phyloP scores from a whole-genome alignment of 108 stramenopile genomes.

The Epithemia pelagica region DNA sequence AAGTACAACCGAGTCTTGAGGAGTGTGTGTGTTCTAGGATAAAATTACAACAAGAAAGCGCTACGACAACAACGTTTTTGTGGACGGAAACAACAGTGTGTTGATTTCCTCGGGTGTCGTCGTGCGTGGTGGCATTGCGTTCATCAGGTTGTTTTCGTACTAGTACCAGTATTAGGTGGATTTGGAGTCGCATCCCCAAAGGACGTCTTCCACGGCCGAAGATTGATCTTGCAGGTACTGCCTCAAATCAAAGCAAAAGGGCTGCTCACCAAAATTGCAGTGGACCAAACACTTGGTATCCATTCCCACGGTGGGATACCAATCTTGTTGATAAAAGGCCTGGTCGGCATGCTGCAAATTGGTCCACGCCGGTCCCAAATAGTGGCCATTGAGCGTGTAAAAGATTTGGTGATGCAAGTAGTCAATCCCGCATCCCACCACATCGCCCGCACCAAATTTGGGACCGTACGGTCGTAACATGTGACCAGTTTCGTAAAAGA shows the following conservation, averaged over 20 bases:
- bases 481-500: constrained; percentile 64
- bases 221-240: background rate
- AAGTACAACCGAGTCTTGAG: no score
- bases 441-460: constrained; percentile 69
- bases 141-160: no score
- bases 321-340: constrained; percentile 43
- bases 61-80: no score
- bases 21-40: no score
- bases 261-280: constrained; percentile 56
- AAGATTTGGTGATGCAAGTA: constrained; percentile 56
- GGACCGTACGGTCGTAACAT: constrained; percentile 63
- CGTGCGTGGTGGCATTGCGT: no score
- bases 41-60: no score
- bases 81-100: no score
- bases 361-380: constrained; percentile 39
- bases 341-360: constrained; percentile 15
- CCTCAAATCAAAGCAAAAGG: constrained; percentile 61
- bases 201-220: background rate
- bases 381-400: constrained; percentile 75
- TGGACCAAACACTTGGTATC: constrained; percentile 54
- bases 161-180: no score
- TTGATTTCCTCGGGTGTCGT: no score
- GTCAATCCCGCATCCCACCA: constrained; percentile 82
- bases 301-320: constrained; percentile 77
- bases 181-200: no score